Conservation (phyloP, 805 yeast species). For the Scheffersomyces lignosus region DNA sequence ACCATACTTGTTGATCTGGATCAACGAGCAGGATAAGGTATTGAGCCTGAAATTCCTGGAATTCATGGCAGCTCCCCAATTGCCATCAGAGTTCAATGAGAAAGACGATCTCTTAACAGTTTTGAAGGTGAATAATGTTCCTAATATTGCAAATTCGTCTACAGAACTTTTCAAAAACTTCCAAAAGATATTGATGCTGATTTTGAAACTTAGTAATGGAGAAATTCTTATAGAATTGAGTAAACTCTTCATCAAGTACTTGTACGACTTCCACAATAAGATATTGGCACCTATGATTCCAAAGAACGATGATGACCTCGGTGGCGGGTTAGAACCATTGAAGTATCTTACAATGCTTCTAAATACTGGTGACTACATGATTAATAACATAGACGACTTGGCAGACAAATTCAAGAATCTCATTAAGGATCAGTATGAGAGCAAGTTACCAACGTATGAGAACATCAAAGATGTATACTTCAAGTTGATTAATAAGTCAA, state of each 20-base stretch:
- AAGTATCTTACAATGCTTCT: conserved; percentile 68
- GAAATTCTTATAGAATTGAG: conserved; percentile 55
- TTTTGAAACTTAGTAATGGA: conserved; percentile 41
- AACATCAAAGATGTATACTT: conserved; percentile 55
- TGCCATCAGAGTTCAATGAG: conserved; percentile 41
- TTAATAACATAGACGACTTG: conserved; percentile 73
- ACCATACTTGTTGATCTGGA: conserved; percentile 84
- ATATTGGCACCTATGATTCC: conserved; percentile 39
- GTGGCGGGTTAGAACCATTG: conserved; percentile 56
- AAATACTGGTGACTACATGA: conserved; percentile 88
- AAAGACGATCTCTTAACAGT: conserved; percentile 34
- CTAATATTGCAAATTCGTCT: conserved; percentile 79
- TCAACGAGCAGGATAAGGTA: conserved; percentile 72
- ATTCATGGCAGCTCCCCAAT: conserved; percentile 57
- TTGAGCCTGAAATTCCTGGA: conserved; percentile 63
- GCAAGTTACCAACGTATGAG: conserved; percentile 51
- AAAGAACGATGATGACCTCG: conserved; percentile 46
- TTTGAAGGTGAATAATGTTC: conserved; percentile 46
- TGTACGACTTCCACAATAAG: conserved; percentile 44
- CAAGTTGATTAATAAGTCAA: conserved; percentile 56
- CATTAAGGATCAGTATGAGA: conserved; percentile 34
- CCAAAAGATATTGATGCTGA: conserved; percentile 69
- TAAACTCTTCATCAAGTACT: conserved; percentile 62
- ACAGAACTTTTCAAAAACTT: conserved; percentile 83
- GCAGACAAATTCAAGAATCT: conserved; percentile 56